Conservation (phyloP, 768 basidiomycete genomes). For the Kwoniella bestiolae region DNA sequence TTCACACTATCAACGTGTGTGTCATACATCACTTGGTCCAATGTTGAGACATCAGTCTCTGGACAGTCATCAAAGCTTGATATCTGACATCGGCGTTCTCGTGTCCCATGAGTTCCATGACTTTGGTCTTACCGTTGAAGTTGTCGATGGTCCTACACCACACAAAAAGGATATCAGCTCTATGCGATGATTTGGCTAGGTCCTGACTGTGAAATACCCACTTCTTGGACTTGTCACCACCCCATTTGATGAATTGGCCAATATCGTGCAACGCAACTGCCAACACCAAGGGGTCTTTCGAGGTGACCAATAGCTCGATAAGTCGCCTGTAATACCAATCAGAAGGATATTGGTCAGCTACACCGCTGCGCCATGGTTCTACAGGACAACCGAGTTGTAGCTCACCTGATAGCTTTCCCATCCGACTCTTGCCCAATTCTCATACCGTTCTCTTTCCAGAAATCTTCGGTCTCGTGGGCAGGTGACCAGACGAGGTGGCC, state of each 20-base stretch:
- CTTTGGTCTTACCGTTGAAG: slow-evolving; percentile 73
- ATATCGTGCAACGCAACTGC: slow-evolving; percentile 92
- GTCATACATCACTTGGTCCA: slow-evolving; percentile 24
- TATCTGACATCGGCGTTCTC: slow-evolving; percentile 86
- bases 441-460: slow-evolving; percentile 94
- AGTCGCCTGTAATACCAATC: slow-evolving; percentile 65
- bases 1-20: neutral
- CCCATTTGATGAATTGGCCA: slow-evolving; percentile 90
- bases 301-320: slow-evolving; percentile 71
- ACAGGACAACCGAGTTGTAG: neutral
- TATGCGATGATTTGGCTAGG: neutral
- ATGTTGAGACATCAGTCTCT: slow-evolving; percentile 82
- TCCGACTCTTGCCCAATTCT: slow-evolving; percentile 82
- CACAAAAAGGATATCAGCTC: slow-evolving; percentile 7
- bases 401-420: slow-evolving; percentile 80
- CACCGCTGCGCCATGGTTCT: neutral
- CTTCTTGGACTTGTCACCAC: slow-evolving; percentile 85
- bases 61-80: slow-evolving; percentile 85
- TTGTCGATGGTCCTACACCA: slow-evolving; percentile 72
- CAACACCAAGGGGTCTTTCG: slow-evolving; percentile 74
- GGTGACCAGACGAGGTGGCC: slow-evolving; percentile 95
- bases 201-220: slow-evolving; percentile 50
- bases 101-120: slow-evolving; percentile 84
- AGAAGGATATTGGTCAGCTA: neutral
- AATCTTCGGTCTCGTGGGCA: slow-evolving; percentile 92